Base-by-base conservation (phyloP, 495 filamentous ascomycete species). In the Penicillium coffeae region DNA sequence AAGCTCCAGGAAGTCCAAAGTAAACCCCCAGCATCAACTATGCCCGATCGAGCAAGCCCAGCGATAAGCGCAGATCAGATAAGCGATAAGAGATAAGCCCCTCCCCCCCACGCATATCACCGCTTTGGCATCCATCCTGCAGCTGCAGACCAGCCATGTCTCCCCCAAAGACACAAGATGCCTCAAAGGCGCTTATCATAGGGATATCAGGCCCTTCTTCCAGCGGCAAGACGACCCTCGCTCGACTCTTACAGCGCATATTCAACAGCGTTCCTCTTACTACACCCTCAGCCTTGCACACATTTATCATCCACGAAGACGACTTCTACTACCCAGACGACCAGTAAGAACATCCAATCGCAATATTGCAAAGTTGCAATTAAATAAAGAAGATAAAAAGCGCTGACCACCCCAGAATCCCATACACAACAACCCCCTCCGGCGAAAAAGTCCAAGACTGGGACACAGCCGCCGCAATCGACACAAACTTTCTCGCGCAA, bases 271-370 rank as follows among this genome's bases (percentile, higher is more conserved):
- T 58, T 2, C 35, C 21, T 21, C 47, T 60, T 1, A 46, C 21
- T 1, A 46, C 21, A 12, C 10, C 38, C 9, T 2, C 27, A 1
- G 38, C 33, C n/a, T 41, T 73, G 13, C 56, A 55, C 6, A 80
- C 82, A 2, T 90, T 89, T 54, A 86, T 95, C 51, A 75, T 96
- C 34, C 90, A 96, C 62, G 81, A 93, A 63, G 92, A 97, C 69
- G 92, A 97, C 65, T 97, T 96, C 63, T 97, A 90, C 65, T 79
- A 77, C 32, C 61, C 87, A 1, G 90, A 96, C 59, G 62, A 76
- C n/a, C 71, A 85, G 80, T 85, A 54, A 57, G 72, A 58, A 27
- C 19, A n/a, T n/a, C 7, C 22, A 19, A 7, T 12, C n/a, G 14
- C 12, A 8, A 25, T 8, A 42, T 18, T 8, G 15, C 15, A n/a